Evolutionary conservation across 805 yeast species (phyloP), one percentile per base, ranked within the genome.

Genomic region (Ogataea salicorniae): DNA sequence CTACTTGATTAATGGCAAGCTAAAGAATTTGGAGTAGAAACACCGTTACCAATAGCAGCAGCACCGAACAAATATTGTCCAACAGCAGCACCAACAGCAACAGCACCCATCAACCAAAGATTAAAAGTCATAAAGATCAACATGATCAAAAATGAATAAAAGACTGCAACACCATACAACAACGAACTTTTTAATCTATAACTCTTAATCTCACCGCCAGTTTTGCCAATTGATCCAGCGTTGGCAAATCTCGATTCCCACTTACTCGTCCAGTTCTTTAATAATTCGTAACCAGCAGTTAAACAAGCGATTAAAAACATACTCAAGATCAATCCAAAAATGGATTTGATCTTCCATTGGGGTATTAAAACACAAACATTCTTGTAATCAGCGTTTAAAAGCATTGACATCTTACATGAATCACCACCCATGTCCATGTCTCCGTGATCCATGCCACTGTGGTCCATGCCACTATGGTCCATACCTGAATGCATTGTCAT

Each of bases 111-210:
- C 37, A 72, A 60, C 75, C 76, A 74, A 42, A 70, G 63, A 51
- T 74, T 74, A 56, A 70, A 74, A 9, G 73, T 69, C 79, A 74
- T 74, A 48, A 74, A 74, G 13, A 74, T 68, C 53, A 74, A 62
- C 79, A 74, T 74, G 53, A 74, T 66, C 57, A 70, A 59, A 47
- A 74, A 72, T 3, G 75, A 70, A 53, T 69, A 72, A 16, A 71
- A 70, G n/a, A 73, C 74, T 47, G 67, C 62, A 16, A 68, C 20
- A 0, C 74, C 76, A 50, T 74, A 73, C 14, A 69, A 43, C 2
- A 59, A n/a, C 1, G 73, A 59, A 48, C 59, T 56, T 36, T 59
- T 62, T 3, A 62, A 14, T 42, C 60, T 67, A 47, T 52, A 60
- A 2, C 41, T 43, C 15, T 49, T 47, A 16, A 59, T 54, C 54